Conservation (phyloP, 2,329 filamentous ascomycete genomes). For the Beauveria brongniartii region DNA sequence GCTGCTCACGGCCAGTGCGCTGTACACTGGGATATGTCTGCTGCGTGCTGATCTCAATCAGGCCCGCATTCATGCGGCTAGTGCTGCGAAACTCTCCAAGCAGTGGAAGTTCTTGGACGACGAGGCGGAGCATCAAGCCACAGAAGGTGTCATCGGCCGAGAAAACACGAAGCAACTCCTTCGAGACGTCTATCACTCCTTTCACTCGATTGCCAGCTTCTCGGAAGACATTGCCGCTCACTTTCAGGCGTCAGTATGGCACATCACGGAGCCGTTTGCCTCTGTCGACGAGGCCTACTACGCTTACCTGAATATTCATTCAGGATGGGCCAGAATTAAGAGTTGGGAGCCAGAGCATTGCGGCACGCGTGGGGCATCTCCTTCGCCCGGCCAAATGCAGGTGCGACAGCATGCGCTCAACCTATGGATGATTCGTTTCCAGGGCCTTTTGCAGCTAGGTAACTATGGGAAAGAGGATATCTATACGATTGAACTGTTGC, state of each 20-base stretch:
- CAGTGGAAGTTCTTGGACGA: constrained; percentile 13
- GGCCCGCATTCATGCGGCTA: constrained; percentile 11
- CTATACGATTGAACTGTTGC: not conserved
- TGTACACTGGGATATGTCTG: constrained; percentile 13
- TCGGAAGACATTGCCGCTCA: not conserved
- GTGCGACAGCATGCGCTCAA: not conserved
- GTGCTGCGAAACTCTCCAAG: constrained; percentile 11
- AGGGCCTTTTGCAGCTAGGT: not conserved
- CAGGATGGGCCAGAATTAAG: not conserved
- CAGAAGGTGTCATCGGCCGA: constrained; percentile 4
- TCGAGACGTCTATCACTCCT: constrained; percentile 12
- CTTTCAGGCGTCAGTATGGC: not conserved
- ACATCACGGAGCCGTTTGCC: not conserved
- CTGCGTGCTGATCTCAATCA: constrained; percentile 12
- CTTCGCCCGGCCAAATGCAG: not conserved
- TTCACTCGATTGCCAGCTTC: not conserved
- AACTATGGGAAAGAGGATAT: not conserved
- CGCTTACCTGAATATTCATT: constrained; percentile 4
- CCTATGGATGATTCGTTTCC: constrained; percentile 1
- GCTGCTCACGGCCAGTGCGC: constrained; percentile 13
- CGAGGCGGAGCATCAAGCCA: not conserved
- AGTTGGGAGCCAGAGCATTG: not conserved
- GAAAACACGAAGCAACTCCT: constrained; percentile 9
- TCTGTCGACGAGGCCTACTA: constrained; percentile 8
- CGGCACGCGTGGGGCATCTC: not conserved